Percentiles rank a stretch among this genome's conserved stretches.
Conservation (phyloP, 2,329 filamentous ascomycete genomes). For the Tolypocladium pustulatum region DNA sequence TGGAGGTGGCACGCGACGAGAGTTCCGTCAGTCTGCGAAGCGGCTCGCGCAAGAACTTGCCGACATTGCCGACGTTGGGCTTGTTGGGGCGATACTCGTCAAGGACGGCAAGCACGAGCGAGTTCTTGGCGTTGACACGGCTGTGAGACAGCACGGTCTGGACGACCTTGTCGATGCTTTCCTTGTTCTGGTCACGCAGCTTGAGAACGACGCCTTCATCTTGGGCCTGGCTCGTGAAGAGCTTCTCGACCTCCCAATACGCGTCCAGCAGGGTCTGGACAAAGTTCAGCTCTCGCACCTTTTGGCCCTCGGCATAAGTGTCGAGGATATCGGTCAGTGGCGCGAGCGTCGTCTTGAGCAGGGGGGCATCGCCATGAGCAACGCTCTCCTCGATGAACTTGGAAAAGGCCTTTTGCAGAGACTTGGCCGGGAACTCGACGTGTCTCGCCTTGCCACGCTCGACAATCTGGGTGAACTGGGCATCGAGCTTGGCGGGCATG, state of each 20-base stretch:
- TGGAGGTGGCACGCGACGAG: slow-evolving; percentile 67
- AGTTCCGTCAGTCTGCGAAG: slow-evolving; percentile 85
- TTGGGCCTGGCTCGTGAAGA: slow-evolving; percentile 80
- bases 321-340: slow-evolving; percentile 71
- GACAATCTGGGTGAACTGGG: slow-evolving; percentile 71
- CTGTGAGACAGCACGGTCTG: slow-evolving; percentile 90
- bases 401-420: slow-evolving; percentile 69
- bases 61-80: slow-evolving; percentile 78
- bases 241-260: slow-evolving; percentile 74
- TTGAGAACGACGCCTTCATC: slow-evolving; percentile 91
- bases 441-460: slow-evolving; percentile 71
- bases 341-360: slow-evolving; percentile 61
- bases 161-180: slow-evolving; percentile 75
- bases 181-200: slow-evolving; percentile 93
- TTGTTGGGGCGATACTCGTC: slow-evolving; percentile 94
- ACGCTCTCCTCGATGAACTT: slow-evolving; percentile 88
- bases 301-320: slow-evolving; percentile 77
- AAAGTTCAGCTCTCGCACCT: slow-evolving; percentile 77
- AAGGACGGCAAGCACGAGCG: slow-evolving; percentile 80
- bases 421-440: slow-evolving; percentile 85
- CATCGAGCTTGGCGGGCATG: slow-evolving; percentile 90
- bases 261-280: slow-evolving; percentile 70
- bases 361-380: slow-evolving; percentile 57
- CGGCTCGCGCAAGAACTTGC: slow-evolving; percentile 73
- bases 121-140: slow-evolving; percentile 86